Percentiles rank a stretch among this genome's conserved stretches.
Evolutionary conservation across 2,329 filamentous ascomycete genomes (phyloP).

Genomic region (Pleurostoma richardsiae): DNA sequence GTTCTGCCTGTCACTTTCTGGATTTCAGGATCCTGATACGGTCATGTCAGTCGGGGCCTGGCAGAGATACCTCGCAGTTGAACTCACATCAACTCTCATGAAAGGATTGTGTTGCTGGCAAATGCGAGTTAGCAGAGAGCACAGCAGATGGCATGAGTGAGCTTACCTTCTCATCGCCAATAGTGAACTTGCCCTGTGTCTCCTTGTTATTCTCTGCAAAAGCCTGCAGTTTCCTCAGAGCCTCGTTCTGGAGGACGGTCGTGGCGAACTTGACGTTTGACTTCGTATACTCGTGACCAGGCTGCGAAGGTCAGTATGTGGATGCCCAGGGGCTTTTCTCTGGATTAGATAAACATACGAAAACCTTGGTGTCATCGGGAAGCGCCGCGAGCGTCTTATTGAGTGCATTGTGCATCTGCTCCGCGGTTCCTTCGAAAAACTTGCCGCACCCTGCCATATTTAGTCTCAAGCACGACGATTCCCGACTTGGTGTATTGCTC

Average conservation of each 20-base stretch:
- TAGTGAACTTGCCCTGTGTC: constrained; percentile 94
- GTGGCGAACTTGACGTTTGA: constrained; percentile 85
- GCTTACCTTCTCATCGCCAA: constrained; percentile 88
- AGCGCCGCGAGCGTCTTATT: constrained; percentile 78
- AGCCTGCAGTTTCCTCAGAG: constrained; percentile 69
- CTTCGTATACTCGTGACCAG: constrained; percentile 98
- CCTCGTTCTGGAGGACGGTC: constrained; percentile 68
- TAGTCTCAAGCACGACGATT: too few relatives aligned
- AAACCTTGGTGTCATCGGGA: constrained; percentile 89
- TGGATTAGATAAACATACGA: constrained; percentile 47
- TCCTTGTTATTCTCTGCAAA: constrained; percentile 78
- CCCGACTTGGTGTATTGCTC: too few relatives aligned
- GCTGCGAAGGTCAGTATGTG: constrained; percentile 39
- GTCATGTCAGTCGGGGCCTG: constrained; percentile 6
- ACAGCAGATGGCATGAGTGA: not conserved
- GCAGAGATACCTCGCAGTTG: too few relatives aligned
- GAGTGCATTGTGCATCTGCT: constrained; percentile 88
- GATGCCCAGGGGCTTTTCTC: too few relatives aligned
- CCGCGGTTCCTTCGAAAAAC: constrained; percentile 89
- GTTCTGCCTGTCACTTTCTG: constrained; percentile 80
- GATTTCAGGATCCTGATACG: constrained; percentile 66
- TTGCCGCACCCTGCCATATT: constrained; percentile 69
- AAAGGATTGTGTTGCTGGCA: constrained; percentile 86
- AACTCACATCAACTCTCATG: constrained; percentile 75
- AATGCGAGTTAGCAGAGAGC: constrained; percentile 9